A percentile compares a stretch with the other conserved stretches of the same genome.
Evolutionary conservation across 1,139 yeast species (phyloP).

Genomic region (Pichia sp.): DNA sequence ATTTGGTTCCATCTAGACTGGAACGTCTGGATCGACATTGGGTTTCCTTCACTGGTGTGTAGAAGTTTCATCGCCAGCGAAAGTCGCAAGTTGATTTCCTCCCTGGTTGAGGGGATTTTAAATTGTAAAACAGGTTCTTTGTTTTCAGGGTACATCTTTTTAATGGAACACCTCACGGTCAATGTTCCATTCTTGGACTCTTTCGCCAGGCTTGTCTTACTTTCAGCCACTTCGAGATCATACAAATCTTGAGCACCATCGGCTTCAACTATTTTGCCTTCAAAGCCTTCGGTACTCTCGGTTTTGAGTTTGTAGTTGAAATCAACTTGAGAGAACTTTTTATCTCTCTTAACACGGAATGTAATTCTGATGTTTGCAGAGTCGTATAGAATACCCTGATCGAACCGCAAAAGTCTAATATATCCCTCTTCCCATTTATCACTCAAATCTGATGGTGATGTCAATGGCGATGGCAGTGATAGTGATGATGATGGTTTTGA

Average conservation of each 20-base stretch:
- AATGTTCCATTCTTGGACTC: background rate
- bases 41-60: constrained; percentile 5
- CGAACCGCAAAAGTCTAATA: constrained; percentile 63
- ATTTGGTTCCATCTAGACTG: constrained; percentile 75
- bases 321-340: constrained; percentile 15
- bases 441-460: background rate
- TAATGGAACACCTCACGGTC: background rate
- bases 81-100: background rate
- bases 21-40: constrained; percentile 52
- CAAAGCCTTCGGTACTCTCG: background rate
- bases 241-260: background rate
- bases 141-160: constrained; percentile 5
- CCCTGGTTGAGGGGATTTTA: background rate
- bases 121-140: constrained; percentile 10
- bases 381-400: constrained; percentile 79
- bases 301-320: constrained; percentile 7
- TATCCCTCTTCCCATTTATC: constrained; percentile 80
- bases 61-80: constrained; percentile 9
- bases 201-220: background rate
- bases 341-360: constrained; percentile 41
- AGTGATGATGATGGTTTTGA: no score
- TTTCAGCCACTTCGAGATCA: background rate
- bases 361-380: constrained; percentile 70
- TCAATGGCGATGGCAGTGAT: no score
- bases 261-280: no score